These are phyloP conservation scores for Magnusiomyces sp. DNA, from an alignment of 1,139 yeast genomes.

Conservation along the genomic window DNA sequence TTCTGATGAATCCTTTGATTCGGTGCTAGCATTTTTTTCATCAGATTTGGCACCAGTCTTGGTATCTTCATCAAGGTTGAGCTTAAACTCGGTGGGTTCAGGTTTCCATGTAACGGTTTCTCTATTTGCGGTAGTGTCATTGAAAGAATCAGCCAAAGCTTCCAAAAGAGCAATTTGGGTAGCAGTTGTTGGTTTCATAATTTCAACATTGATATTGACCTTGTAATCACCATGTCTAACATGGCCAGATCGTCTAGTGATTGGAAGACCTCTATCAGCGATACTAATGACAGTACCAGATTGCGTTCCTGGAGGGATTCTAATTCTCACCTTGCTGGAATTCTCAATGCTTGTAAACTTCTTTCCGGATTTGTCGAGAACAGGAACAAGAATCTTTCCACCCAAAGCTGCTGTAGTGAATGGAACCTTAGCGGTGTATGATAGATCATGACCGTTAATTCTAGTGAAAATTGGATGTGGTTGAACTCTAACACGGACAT, in stretches of 20 bases:
- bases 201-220: slow-evolving; percentile 63
- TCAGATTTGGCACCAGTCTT: not conserved
- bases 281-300: slow-evolving; percentile 65
- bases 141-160: slow-evolving; percentile 84
- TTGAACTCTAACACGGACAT: slow-evolving; percentile 67
- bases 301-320: slow-evolving; percentile 83
- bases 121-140: slow-evolving; percentile 71
- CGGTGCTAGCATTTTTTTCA: slow-evolving; percentile 4
- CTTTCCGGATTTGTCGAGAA: slow-evolving; percentile 35
- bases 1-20: slow-evolving; percentile 1
- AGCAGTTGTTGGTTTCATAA: slow-evolving; percentile 70
- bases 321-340: slow-evolving; percentile 59
- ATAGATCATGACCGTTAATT: slow-evolving; percentile 49
- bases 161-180: slow-evolving; percentile 88
- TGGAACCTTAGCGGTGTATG: slow-evolving; percentile 59
- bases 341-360: slow-evolving; percentile 49
- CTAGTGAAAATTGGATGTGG: slow-evolving; percentile 67
- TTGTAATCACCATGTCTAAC: slow-evolving; percentile 57
- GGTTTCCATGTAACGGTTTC: slow-evolving; percentile 43
- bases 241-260: slow-evolving; percentile 34
- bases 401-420: slow-evolving; percentile 97
- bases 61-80: not conserved
- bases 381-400: slow-evolving; percentile 81
- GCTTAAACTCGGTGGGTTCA: slow-evolving; percentile 3
- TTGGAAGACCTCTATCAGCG: slow-evolving; percentile 86